Conservation (phyloP, 768 basidiomycete genomes). For the Symmetrospora coprosmae region DNA sequence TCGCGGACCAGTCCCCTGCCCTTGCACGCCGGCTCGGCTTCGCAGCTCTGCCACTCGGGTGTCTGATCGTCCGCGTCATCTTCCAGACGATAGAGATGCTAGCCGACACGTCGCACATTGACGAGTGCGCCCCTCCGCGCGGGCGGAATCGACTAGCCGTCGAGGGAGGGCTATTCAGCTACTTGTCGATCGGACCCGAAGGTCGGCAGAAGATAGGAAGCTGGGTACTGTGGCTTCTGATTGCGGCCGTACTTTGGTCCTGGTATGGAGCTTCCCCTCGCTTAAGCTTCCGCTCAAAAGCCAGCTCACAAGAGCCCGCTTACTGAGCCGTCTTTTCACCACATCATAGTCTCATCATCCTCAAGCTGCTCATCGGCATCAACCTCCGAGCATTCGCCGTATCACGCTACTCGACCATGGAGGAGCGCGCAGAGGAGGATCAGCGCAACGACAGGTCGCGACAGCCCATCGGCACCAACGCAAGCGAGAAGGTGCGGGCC, state of each 20-base stretch:
- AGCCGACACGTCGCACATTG: conserved; percentile 29
- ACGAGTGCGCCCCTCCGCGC: conserved; percentile 27
- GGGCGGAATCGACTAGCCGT: neutral
- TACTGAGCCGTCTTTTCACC: neutral
- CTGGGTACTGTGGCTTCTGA: conserved; percentile 4
- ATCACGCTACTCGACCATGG: conserved; percentile 36
- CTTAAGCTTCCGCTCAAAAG: too few relatives aligned
- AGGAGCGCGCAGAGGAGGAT: conserved; percentile 37
- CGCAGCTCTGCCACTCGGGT: conserved; percentile 77
- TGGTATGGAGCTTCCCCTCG: too few relatives aligned
- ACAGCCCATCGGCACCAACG: conserved; percentile 36
- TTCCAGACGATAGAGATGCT: conserved; percentile 40
- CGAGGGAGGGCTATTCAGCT: conserved; percentile 18
- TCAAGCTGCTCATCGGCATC: conserved; percentile 79
- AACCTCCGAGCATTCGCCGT: conserved; percentile 39
- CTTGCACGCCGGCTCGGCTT: conserved; percentile 89
- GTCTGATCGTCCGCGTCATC: conserved; percentile 45
- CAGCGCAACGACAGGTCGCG: conserved; percentile 37
- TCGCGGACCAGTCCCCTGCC: conserved; percentile 88
- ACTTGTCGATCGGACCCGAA: conserved; percentile 8
- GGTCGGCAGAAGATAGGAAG: conserved; percentile 9
- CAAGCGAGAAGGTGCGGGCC: conserved; percentile 34
- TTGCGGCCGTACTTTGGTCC: conserved; percentile 62
- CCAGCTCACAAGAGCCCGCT: too few relatives aligned
- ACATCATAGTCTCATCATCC: conserved; percentile 35